phyloP scores from a whole-genome alignment of 495 filamentous ascomycete genomes.

The Xylaria acuta region DNA sequence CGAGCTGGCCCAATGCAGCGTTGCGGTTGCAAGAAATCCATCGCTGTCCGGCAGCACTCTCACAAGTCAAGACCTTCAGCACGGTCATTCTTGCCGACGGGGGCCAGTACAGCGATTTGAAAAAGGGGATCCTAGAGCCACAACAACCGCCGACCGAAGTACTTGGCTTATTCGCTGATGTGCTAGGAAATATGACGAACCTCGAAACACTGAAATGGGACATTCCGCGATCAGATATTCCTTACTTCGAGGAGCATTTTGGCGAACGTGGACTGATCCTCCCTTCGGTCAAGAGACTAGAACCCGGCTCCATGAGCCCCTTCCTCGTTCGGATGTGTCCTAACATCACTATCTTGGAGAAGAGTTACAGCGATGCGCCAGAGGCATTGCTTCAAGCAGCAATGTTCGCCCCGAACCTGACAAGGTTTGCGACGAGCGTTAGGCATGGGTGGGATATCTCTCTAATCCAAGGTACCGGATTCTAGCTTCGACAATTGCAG shows the following conservation, averaged over 20 bases:
- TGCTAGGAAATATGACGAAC: conserved; percentile 20
- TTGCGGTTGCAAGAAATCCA: conserved; percentile 1
- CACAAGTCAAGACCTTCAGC: conserved; percentile 11
- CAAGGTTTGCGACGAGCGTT: background rate
- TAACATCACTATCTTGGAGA: background rate
- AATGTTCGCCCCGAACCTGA: conserved; percentile 4
- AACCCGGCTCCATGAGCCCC: background rate
- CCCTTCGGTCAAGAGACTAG: conserved; percentile 11
- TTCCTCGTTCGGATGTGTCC: conserved; percentile 14
- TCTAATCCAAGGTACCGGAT: conserved; percentile 7
- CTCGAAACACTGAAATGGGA: conserved; percentile 15
- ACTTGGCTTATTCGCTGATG: conserved; percentile 11
- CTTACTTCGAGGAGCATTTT: conserved; percentile 8
- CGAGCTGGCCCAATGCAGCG: conserved; percentile 8
- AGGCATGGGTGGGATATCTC: background rate
- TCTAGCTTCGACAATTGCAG: background rate
- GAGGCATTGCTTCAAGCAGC: conserved; percentile 7
- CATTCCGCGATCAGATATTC: background rate
- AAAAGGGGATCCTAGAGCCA: conserved; percentile 1
- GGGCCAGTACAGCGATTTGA: background rate
- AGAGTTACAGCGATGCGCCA: background rate
- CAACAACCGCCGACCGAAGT: background rate
- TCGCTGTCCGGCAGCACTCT: conserved; percentile 9
- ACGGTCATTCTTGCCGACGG: background rate
- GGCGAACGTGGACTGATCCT: background rate